These are phyloP conservation scores for Ophiostoma triangulosporum DNA, from an alignment of 2,329 filamentous ascomycete species.

Conservation along the genomic window DNA sequence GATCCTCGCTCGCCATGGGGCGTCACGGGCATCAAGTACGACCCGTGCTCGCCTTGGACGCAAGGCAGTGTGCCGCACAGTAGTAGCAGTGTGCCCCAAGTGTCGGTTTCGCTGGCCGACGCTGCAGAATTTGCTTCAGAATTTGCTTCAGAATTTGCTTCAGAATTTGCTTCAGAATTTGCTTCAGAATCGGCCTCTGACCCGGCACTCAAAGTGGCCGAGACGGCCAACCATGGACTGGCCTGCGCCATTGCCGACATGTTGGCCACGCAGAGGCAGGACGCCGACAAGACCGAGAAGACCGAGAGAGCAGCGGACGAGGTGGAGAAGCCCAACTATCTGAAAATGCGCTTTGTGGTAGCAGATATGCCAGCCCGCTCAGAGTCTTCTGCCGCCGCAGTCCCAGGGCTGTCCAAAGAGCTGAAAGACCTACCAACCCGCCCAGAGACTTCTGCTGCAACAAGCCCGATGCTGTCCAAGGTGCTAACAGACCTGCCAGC, in stretches of 20 bases:
- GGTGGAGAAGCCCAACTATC: neutral
- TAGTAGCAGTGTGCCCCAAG: too few relatives aligned
- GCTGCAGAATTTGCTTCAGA: too few relatives aligned
- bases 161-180: too few relatives aligned
- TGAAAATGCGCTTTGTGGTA: neutral
- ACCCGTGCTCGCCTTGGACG: conserved; percentile 9
- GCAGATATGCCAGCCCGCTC: neutral
- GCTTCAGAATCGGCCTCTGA: too few relatives aligned
- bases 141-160: too few relatives aligned
- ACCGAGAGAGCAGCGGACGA: neutral
- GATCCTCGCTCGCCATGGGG: conserved; percentile 12
- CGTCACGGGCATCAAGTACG: conserved; percentile 7
- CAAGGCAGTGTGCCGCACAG: neutral
- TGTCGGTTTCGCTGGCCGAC: neutral
- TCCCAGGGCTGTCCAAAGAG: neutral
- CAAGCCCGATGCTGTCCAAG: too few relatives aligned
- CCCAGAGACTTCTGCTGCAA: too few relatives aligned
- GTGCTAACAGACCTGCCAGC: neutral
- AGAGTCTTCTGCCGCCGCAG: neutral
- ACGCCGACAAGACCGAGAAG: neutral
- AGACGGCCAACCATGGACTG: neutral
- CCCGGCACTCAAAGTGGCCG: too few relatives aligned
- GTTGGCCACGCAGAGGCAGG: neutral
- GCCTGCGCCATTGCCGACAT: neutral
- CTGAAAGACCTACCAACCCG: neutral